These are phyloP conservation scores for Hawksworthiomyces lignivorus DNA, from an alignment of 2,329 filamentous ascomycete genomes.

Conservation along the genomic window DNA sequence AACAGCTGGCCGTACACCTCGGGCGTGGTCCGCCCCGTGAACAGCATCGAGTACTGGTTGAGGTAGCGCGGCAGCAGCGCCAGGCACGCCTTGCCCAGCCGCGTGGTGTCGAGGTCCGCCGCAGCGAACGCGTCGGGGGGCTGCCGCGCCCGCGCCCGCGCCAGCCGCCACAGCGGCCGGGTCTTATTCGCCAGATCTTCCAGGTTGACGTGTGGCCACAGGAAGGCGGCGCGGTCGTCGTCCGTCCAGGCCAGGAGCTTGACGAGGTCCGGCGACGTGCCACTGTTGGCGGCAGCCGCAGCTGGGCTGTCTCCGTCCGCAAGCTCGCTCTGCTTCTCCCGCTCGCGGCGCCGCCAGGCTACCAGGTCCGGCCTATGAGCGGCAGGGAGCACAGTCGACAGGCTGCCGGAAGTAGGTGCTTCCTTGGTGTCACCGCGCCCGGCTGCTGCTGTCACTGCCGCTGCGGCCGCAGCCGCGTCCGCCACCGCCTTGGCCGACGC, in stretches of 20 bases:
- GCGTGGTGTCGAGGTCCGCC: conserved; percentile 10
- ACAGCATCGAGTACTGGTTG: conserved; percentile 25
- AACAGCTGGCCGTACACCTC: conserved; percentile 27
- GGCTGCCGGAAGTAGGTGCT: not conserved
- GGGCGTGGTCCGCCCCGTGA: conserved; percentile 21
- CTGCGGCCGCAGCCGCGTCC: not conserved
- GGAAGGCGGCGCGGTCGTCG: conserved; percentile 10
- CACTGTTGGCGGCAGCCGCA: not conserved
- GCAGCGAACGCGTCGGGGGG: conserved; percentile 11
- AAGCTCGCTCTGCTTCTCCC: not conserved
- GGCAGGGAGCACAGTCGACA: not conserved
- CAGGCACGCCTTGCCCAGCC: conserved; percentile 12
- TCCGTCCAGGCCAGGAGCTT: conserved; percentile 7
- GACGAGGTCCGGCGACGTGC: not conserved
- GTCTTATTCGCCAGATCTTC: conserved; percentile 9
- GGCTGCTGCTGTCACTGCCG: no score
- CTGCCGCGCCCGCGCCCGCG: conserved; percentile 2
- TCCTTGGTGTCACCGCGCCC: no score
- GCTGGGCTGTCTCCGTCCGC: not conserved
- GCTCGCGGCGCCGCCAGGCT: conserved; percentile 10
- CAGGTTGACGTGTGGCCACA: conserved; percentile 14
- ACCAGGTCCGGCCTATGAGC: conserved; percentile 13
- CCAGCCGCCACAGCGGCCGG: conserved; percentile 8
- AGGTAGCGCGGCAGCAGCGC: conserved; percentile 18
- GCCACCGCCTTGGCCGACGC: not conserved